Evolutionary conservation across 805 yeast genomes (phyloP), one percentile per base, ranked within the genome.

Genomic region (Starmerella sp.): DNA sequence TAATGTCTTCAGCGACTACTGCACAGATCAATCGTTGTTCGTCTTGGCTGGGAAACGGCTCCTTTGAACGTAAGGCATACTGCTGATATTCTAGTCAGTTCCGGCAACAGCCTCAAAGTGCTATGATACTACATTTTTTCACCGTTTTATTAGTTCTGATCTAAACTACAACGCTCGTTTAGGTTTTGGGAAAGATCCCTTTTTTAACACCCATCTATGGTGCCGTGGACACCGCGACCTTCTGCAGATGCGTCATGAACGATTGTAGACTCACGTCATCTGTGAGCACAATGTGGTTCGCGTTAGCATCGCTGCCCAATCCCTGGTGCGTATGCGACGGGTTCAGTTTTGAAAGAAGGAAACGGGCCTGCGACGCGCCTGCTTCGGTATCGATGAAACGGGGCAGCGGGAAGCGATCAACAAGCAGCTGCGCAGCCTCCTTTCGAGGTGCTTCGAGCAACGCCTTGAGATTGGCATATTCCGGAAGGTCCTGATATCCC

Each of bases 311-410:
- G 30, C 67, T 39, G 30, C 39, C 39, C 39, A 13, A 71, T 60
- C 80, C 78, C 68, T 83, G 81, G 67, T 85, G 84, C 41, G 90
- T 83, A 60, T 86, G 88, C 48, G 96, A 84, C 42, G 98, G 98
- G 70, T 95, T 93, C 70, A 93, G 80, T 72, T 89, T 93, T 32
- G 97, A 87, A 71, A 88, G 82, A 71, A 93, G 77, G 77, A 93
- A 93, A 73, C 99, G 83, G 2, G 97, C 97, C 73, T 93, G 99
- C 14, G 97, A 90, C 54, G 96, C 97, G 65, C 98, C 97, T 64
- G 91, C 97, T 68, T 91, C 97, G 57, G 96, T 88, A 65, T 91
- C 96, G 63, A 93, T 90, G 67, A 91, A 93, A 72, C 98, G 81
- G 48, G 99, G 99, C 66, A 93, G 77, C 64, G 99, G 99, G 81